Percentiles rank a stretch among this genome's conserved stretches.
These are phyloP conservation scores for Annulohypoxylon stygium DNA, from an alignment of 495 filamentous ascomycete genomes.

Conservation along the genomic window DNA sequence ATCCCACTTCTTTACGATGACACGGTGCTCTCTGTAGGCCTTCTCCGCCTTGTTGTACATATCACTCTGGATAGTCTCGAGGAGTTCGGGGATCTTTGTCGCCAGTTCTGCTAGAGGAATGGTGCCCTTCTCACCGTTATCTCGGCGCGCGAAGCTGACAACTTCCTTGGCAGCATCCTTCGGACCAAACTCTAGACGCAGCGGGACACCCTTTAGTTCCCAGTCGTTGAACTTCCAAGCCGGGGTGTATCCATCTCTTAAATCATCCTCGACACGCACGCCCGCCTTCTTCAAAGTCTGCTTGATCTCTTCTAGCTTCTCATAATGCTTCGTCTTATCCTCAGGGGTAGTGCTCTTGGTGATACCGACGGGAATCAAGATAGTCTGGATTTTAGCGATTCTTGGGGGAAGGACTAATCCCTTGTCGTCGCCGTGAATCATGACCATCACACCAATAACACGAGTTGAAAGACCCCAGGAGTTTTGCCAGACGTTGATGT, in stretches of 20 bases:
- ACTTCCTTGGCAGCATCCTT: slow-evolving; percentile 88
- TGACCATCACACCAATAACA: slow-evolving; percentile 96
- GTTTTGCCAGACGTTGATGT: slow-evolving; percentile 94
- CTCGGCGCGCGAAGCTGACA: slow-evolving; percentile 86
- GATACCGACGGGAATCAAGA: slow-evolving; percentile 94
- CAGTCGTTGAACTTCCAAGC: slow-evolving; percentile 99
- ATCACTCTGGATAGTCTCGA: slow-evolving; percentile 89
- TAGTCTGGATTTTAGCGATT: slow-evolving; percentile 85
- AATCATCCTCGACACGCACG: slow-evolving; percentile 79
- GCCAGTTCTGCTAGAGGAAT: slow-evolving; percentile 79
- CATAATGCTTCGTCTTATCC: slow-evolving; percentile 77
- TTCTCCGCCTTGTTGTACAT: slow-evolving; percentile 86
- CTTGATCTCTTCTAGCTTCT: slow-evolving; percentile 76
- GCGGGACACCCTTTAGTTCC: slow-evolving; percentile 93
- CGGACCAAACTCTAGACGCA: slow-evolving; percentile 94
- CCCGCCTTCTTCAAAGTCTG: slow-evolving; percentile 72
- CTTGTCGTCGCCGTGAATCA: slow-evolving; percentile 95
- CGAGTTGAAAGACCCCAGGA: slow-evolving; percentile 98
- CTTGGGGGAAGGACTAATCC: slow-evolving; percentile 92
- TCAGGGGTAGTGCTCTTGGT: slow-evolving; percentile 86
- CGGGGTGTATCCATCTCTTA: slow-evolving; percentile 81
- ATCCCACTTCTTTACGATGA: slow-evolving; percentile 86
- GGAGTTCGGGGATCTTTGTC: slow-evolving; percentile 77
- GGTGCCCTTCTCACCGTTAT: slow-evolving; percentile 83
- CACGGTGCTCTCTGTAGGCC: slow-evolving; percentile 80